Evolutionary conservation across 257 asterid species (phyloP).

Genomic region (Solanum pimpinellifolium): DNA sequence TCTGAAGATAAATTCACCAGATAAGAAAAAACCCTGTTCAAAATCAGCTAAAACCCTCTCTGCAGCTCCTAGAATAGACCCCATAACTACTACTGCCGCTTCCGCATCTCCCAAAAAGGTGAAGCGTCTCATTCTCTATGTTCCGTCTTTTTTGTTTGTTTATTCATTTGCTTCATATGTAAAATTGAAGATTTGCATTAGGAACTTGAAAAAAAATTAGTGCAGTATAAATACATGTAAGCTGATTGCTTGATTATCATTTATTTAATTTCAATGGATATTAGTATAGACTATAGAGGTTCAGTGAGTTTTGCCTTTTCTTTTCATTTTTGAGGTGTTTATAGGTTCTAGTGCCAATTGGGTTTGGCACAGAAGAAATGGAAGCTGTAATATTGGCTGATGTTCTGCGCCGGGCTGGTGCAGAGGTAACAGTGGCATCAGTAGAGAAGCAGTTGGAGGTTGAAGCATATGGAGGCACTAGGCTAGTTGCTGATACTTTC

Average conservation of each 20-base stretch:
- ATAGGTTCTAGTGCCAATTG: slow-evolving; percentile 88
- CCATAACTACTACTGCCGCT: slow-evolving; percentile 1
- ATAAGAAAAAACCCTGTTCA: slow-evolving; percentile 18
- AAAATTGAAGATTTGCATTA: neutral
- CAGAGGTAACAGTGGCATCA: slow-evolving; percentile 79
- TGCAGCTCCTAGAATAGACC: slow-evolving; percentile 13
- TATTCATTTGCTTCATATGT: neutral
- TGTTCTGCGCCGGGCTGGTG: slow-evolving; percentile 87
- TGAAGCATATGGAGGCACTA: slow-evolving; percentile 77
- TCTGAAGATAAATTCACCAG: slow-evolving; percentile 17
- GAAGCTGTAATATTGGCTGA: slow-evolving; percentile 74
- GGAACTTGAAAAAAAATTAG: neutral
- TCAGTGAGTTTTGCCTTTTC: neutral
- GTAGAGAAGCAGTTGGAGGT: slow-evolving; percentile 78
- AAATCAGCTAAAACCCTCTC: slow-evolving; percentile 33
- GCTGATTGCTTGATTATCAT: neutral
- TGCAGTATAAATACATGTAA: neutral
- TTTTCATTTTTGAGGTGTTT: neutral
- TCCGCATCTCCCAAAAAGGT: slow-evolving; percentile 47
- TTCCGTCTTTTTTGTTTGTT: neutral
- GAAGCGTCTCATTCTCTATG: neutral
- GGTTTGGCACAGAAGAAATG: slow-evolving; percentile 90
- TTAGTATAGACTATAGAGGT: neutral
- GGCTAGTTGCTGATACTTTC: slow-evolving; percentile 60
- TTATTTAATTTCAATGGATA: neutral